These are phyloP conservation scores for Apiospora hydei DNA, from an alignment of 2,329 filamentous ascomycete genomes.

Conservation along the genomic window DNA sequence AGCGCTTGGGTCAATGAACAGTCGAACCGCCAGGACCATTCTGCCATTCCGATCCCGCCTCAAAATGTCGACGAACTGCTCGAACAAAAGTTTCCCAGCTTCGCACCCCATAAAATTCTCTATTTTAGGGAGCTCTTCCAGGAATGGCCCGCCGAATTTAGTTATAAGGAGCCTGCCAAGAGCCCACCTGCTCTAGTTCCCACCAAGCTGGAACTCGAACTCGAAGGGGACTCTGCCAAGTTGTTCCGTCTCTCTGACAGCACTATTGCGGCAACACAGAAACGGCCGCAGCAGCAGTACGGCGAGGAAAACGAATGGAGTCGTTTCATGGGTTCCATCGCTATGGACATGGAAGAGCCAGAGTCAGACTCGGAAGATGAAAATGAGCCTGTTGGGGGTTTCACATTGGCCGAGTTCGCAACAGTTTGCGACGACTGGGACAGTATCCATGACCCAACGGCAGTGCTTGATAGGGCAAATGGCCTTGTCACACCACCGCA, in stretches of 20 bases:
- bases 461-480: conserved; percentile 27
- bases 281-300: conserved; percentile 46
- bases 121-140: conserved; percentile 85
- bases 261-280: conserved; percentile 58
- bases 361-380: conserved; percentile 56
- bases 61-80: conserved; percentile 79
- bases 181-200: conserved; percentile 72
- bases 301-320: conserved; percentile 59
- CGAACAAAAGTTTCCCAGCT: conserved; percentile 81
- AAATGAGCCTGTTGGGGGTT: conserved; percentile 74
- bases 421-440: conserved; percentile 90
- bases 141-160: conserved; percentile 78
- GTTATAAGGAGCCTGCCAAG: conserved; percentile 80
- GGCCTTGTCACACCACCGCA: conserved; percentile 38
- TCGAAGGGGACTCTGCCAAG: conserved; percentile 86
- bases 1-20: conserved; percentile 43
- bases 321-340: conserved; percentile 52
- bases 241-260: conserved; percentile 78
- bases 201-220: conserved; percentile 86
- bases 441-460: conserved; percentile 58
- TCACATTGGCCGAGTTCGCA: conserved; percentile 81
- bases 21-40: conserved; percentile 62
- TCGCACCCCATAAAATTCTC: conserved; percentile 76
- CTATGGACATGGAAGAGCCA: conserved; percentile 50
- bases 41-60: conserved; percentile 69